Evolutionary conservation across 768 basidiomycete species (phyloP).

Genomic region (Lentinus tigrinus): DNA sequence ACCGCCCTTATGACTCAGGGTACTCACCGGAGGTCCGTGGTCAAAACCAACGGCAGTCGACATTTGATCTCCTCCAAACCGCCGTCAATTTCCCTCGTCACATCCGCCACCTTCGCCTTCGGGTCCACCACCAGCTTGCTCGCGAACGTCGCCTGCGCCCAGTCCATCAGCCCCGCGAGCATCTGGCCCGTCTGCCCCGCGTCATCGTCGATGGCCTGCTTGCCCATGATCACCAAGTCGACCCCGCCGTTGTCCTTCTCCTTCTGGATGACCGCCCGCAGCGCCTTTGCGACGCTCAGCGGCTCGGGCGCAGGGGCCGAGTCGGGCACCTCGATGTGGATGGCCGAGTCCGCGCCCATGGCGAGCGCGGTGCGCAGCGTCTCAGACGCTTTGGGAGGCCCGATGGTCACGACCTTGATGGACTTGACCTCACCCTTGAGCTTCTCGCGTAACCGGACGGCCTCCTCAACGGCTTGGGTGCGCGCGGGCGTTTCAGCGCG

Average conservation of each 20-base stretch:
- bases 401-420: slow-evolving; percentile 93
- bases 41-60: slow-evolving; percentile 80
- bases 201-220: slow-evolving; percentile 98
- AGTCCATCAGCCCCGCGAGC: slow-evolving; percentile 88
- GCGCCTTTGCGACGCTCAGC: slow-evolving; percentile 83
- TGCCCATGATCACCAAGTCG: slow-evolving; percentile 93
- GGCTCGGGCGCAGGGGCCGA: slow-evolving; percentile 78
- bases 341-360: slow-evolving; percentile 93
- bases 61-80: slow-evolving; percentile 83
- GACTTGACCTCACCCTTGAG: slow-evolving; percentile 74
- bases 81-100: slow-evolving; percentile 93
- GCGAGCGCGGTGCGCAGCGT: slow-evolving; percentile 94
- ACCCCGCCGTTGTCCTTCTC: slow-evolving; percentile 54
- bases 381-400: slow-evolving; percentile 85
- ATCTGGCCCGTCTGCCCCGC: slow-evolving; percentile 95
- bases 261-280: slow-evolving; percentile 71
- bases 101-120: slow-evolving; percentile 58
- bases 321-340: slow-evolving; percentile 88
- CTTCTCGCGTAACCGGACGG: slow-evolving; percentile 87
- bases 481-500: neutral
- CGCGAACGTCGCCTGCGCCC: slow-evolving; percentile 95
- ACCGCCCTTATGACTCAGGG: no score
- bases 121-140: slow-evolving; percentile 78
- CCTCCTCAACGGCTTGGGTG: slow-evolving; percentile 87
- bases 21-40: slow-evolving; percentile 87